Evolutionary conservation across 129 eudicot genomes (phyloP), one percentile per base, ranked within the genome.

Genomic region (Tanacetum coccineum): DNA sequence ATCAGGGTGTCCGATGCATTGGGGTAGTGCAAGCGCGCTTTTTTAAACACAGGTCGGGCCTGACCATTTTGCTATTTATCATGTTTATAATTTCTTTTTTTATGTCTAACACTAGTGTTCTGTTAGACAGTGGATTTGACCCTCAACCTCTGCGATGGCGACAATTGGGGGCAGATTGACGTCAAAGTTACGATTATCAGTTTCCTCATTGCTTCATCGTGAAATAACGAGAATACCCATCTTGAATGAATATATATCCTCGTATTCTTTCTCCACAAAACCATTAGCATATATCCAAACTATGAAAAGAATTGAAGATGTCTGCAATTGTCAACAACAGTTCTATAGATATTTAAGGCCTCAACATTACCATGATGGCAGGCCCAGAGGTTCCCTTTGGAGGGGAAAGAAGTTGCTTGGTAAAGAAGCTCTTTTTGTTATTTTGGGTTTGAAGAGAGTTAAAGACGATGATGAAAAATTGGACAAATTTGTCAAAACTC

Each of bases 371-470:
- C 94, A 87, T 49, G 97, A 91, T 71, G 96, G 97, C 3, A 85
- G 98, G 52, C 98, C 98, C 4, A 85, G 98, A 76, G 98, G 98
- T 13, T 80, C 98, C 4, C 83, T 91, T 15, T 91, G 98, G 98
- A 85, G 91, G 68, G 96, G 98, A 36, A 91, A 87, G 87, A 91
- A 91, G 46, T 40, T 85, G 70, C 74, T 91, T 49, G 98, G 98
- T 14, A 91, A 91, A 80, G 98, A 91, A 67, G 98, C 98, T 9
- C 82, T 91, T 14, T 91, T 85, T 79, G 96, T 85, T 18, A 78
- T 92, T 9, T 25, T 69, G 78, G 96, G 98, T 1, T 48, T 92
- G 64, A 91, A 85, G 46, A 84, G 96, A 68, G 79, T 85, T 26
- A 88, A 88, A 73, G 79, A 83, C 9, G 89, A 92, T 26, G 80